Evolutionary conservation across 2,329 filamentous ascomycete species (phyloP), one percentile per base, ranked within the genome.

Genomic region (Fusarium sp.): DNA sequence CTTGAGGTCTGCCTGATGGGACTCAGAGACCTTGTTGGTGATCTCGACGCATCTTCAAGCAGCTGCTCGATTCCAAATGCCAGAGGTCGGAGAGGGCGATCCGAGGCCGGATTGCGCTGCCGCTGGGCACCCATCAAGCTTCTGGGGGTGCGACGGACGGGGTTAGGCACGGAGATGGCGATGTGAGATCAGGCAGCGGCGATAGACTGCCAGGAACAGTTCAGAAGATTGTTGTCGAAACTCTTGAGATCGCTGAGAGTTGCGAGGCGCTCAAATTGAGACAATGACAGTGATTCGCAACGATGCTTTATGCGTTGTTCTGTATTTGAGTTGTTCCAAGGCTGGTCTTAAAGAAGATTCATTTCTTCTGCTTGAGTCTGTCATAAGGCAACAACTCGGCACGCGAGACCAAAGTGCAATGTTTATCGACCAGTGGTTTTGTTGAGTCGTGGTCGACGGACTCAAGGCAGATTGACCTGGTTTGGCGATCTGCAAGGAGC

Each of bases 1-100:
- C 46, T 16, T 11, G 9, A 51, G 41, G 18, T 11, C 16, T 51
- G 53, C 16, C 39, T 39, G 11, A 65, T 57, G 10, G 66, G 65
- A 57, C 66, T 69, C 31, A 69, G 55, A n/a, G 16, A 15, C 4
- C 52, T 58, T n/a, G 48, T 46, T 11, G 68, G 60, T 15, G 68
- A 71, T 36, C 55, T 57, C 46, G 46, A 15, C 23, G 57, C 46
- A 47, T 56, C 68, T 34, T 53, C 59, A 27, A 68, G 37, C 13
- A 46, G 15, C 43, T 70, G 59, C 16, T 70, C 59, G 28, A 68
- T 40, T 10, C 44, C 55, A 27, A 70, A 37, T 39, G 52, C 60
- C 47, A 54, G 51, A 41, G 47, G 64, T 34, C 51, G 46, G 47
- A 39, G 39, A 16, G 54, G 44, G 27, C 60, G 54, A 40, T 18